A percentile compares a stretch with the other conserved stretches of the same genome.
Conservation (phyloP, 768 basidiomycete genomes). For the Clitopilus passeckerianus region DNA sequence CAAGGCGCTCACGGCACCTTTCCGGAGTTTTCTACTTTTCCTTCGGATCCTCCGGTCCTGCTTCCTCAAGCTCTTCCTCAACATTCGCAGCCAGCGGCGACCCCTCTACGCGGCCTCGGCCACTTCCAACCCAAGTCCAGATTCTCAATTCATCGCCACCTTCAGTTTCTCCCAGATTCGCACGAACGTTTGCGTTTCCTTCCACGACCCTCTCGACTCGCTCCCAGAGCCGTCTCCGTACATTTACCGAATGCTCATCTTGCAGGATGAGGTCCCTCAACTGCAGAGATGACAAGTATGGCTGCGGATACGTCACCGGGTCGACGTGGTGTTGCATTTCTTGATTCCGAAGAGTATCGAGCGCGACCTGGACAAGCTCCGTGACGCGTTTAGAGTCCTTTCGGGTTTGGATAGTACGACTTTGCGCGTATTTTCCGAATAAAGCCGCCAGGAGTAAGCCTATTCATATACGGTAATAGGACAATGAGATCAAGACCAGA, state of each 20-base stretch:
- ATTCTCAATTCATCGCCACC: slow-evolving; percentile 87
- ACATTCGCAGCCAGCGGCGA: slow-evolving; percentile 2
- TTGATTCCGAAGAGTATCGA: slow-evolving; percentile 78
- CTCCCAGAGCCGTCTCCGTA: slow-evolving; percentile 69
- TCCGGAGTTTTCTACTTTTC: neutral
- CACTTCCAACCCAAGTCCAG: slow-evolving; percentile 84
- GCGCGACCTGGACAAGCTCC: slow-evolving; percentile 72
- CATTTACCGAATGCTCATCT: slow-evolving; percentile 69
- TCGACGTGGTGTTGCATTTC: slow-evolving; percentile 81
- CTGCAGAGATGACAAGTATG: slow-evolving; percentile 81
- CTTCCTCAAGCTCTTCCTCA: slow-evolving; percentile 3
- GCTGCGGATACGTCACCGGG: slow-evolving; percentile 66
- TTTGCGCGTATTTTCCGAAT: slow-evolving; percentile 17
- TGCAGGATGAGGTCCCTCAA: slow-evolving; percentile 84
- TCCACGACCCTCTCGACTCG: slow-evolving; percentile 83
- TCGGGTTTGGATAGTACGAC: slow-evolving; percentile 44
- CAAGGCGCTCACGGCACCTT: neutral
- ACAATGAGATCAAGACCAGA: slow-evolving; percentile 9
- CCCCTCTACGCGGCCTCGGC: slow-evolving; percentile 16
- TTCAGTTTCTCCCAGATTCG: slow-evolving; percentile 75
- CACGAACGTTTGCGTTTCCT: slow-evolving; percentile 85
- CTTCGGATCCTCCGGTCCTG: slow-evolving; percentile 1
- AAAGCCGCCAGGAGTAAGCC: slow-evolving; percentile 25
- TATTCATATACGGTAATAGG: slow-evolving; percentile 15
- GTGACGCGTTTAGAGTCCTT: slow-evolving; percentile 62